Conservation (phyloP, 306 rosid genomes). For the Lagenaria siceraria region DNA sequence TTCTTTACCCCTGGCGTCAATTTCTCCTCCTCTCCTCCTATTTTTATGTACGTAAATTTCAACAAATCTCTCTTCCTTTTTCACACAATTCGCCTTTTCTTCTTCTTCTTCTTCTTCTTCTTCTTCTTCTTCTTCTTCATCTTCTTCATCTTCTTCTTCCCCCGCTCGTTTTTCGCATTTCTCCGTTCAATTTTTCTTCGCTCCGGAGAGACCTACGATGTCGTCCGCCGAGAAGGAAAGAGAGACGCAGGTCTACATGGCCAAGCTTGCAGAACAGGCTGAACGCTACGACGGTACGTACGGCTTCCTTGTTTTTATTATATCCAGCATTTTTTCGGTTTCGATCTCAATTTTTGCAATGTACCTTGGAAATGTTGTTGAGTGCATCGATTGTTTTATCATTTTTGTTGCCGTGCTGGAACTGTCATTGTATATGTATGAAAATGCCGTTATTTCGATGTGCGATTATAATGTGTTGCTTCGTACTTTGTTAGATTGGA, state of each 20-base stretch:
- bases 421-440: not conserved
- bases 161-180: not conserved
- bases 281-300: slow-evolving; percentile 76
- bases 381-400: not conserved
- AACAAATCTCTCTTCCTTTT: slow-evolving; percentile 19
- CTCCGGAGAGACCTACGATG: slow-evolving; percentile 39
- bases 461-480: not conserved
- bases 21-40: not conserved
- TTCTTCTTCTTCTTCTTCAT: not conserved
- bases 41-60: slow-evolving; percentile 4
- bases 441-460: not conserved
- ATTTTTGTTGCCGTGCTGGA: not conserved
- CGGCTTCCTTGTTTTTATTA: not conserved
- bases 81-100: not conserved
- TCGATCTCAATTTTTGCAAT: not conserved
- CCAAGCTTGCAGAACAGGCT: slow-evolving; percentile 94
- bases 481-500: not conserved
- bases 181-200: slow-evolving; percentile 9
- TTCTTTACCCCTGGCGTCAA: slow-evolving; percentile 20
- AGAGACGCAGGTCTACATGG: slow-evolving; percentile 88
- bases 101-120: not conserved
- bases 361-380: not conserved
- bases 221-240: slow-evolving; percentile 70
- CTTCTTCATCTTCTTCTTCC: not conserved
- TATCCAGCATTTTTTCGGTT: not conserved